Conservation (phyloP, 2,329 filamentous ascomycete species). For the Elsinoe ampelina region DNA sequence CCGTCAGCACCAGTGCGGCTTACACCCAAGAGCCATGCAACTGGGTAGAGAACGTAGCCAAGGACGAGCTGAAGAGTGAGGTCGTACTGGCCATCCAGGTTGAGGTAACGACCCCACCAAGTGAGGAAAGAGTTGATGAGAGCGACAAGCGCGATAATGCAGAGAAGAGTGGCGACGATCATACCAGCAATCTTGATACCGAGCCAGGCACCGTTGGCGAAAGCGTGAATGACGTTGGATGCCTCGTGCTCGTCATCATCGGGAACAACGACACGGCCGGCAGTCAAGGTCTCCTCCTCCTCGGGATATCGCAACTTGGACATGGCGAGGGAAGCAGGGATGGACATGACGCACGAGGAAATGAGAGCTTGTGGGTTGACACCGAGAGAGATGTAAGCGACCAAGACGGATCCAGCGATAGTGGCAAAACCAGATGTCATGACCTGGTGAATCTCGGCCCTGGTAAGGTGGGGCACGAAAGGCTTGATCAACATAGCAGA, state of each 20-base stretch:
- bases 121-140: constrained; percentile 67
- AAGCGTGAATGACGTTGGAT: constrained; percentile 75
- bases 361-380: constrained; percentile 78
- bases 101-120: constrained; percentile 74
- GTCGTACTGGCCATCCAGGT: constrained; percentile 56
- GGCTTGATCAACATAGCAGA: constrained; percentile 86
- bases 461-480: constrained; percentile 75
- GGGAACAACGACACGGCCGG: constrained; percentile 70
- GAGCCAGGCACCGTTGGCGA: constrained; percentile 75
- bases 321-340: constrained; percentile 79
- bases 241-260: constrained; percentile 67
- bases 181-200: constrained; percentile 80
- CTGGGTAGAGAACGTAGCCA: constrained; percentile 67
- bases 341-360: constrained; percentile 91
- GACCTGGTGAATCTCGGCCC: constrained; percentile 82
- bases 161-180: constrained; percentile 70
- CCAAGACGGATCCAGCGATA: constrained; percentile 78
- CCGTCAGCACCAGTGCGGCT: constrained; percentile 42
- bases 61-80: constrained; percentile 67
- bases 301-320: constrained; percentile 87
- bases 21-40: constrained; percentile 75
- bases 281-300: constrained; percentile 74
- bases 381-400: constrained; percentile 76
- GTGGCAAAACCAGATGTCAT: constrained; percentile 91
- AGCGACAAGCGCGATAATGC: constrained; percentile 68